Percentiles rank a stretch among this genome's conserved stretches.
Evolutionary conservation across 768 basidiomycete species (phyloP).

Genomic region (Clavaria fumosa): DNA sequence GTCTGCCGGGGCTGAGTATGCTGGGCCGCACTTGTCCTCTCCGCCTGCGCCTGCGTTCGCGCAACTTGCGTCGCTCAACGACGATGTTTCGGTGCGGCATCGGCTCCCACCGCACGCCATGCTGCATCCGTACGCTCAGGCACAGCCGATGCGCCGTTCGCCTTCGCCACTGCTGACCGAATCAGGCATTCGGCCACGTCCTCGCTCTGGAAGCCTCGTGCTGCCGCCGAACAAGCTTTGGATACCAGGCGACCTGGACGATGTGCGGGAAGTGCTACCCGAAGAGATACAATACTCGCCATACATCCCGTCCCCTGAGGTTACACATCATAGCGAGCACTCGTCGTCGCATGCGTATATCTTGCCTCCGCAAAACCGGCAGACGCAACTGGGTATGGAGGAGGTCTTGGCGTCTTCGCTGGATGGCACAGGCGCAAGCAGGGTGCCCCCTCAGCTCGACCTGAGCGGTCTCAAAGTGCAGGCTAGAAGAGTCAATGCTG

Average conservation of each 20-base stretch:
- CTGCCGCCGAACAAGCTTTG: no score
- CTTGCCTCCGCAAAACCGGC: not conserved
- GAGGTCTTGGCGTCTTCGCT: not conserved
- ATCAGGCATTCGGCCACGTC: no score
- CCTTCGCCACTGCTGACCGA: no score
- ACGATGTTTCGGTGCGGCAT: slow-evolving; percentile 20
- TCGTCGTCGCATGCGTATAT: not conserved
- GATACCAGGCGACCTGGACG: no score
- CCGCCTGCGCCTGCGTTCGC: slow-evolving; percentile 4
- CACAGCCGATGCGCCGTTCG: no score
- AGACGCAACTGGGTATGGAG: not conserved
- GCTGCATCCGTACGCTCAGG: slow-evolving; percentile 31
- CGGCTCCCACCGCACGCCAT: slow-evolving; percentile 24
- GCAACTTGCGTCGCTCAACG: slow-evolving; percentile 10
- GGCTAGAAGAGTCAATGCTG: no score
- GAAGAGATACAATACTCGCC: slow-evolving; percentile 32
- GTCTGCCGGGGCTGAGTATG: slow-evolving; percentile 22
- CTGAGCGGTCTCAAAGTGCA: not conserved
- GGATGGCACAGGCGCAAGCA: not conserved
- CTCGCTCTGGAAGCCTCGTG: no score
- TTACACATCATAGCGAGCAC: not conserved
- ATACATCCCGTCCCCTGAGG: slow-evolving; percentile 7
- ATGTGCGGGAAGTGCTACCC: no score
- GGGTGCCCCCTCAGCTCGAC: not conserved
- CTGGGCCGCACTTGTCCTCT: slow-evolving; percentile 21